Evolutionary conservation across 1,139 yeast genomes (phyloP).

Genomic region (Chernovozyma aurita): DNA sequence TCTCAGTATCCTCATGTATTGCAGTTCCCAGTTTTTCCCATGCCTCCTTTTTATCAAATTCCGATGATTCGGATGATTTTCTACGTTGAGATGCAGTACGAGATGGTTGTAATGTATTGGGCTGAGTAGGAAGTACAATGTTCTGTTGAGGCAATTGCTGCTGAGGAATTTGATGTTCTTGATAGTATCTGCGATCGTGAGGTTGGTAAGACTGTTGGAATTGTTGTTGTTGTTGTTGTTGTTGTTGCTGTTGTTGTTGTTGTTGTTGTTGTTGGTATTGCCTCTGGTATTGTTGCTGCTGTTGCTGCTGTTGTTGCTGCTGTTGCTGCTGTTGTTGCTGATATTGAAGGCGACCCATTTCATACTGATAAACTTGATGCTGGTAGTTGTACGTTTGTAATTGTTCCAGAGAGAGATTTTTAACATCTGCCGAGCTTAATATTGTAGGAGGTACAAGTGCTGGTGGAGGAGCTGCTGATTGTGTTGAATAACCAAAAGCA

Average conservation of each 20-base stretch:
- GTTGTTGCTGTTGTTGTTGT: slow-evolving; percentile 6
- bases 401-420: slow-evolving; percentile 19
- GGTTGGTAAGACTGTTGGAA: slow-evolving; percentile 4
- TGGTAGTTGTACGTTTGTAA: slow-evolving; percentile 20
- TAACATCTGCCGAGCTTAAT: slow-evolving; percentile 14
- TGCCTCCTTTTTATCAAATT: slow-evolving; percentile 32
- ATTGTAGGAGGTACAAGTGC: slow-evolving; percentile 6
- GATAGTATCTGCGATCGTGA: slow-evolving; percentile 1
- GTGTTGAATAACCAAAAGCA: not conserved
- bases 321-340: slow-evolving; percentile 17
- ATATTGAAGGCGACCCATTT: slow-evolving; percentile 8
- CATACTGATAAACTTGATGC: slow-evolving; percentile 20
- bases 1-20: slow-evolving; percentile 28
- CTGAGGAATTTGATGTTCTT: not conserved
- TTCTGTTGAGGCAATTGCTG: not conserved
- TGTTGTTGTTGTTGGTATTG: slow-evolving; percentile 6
- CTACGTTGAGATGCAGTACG: slow-evolving; percentile 3
- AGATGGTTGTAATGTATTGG: no score
- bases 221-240: slow-evolving; percentile 5
- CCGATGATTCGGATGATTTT: slow-evolving; percentile 10
- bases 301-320: slow-evolving; percentile 15
- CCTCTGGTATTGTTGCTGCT: slow-evolving; percentile 10
- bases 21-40: slow-evolving; percentile 24
- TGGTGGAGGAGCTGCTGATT: not conserved
- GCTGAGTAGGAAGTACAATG: not conserved